These are phyloP conservation scores for Tetratostichococcus sp. DNA, from an alignment of 139 green algal genomes.

Conservation along the genomic window DNA sequence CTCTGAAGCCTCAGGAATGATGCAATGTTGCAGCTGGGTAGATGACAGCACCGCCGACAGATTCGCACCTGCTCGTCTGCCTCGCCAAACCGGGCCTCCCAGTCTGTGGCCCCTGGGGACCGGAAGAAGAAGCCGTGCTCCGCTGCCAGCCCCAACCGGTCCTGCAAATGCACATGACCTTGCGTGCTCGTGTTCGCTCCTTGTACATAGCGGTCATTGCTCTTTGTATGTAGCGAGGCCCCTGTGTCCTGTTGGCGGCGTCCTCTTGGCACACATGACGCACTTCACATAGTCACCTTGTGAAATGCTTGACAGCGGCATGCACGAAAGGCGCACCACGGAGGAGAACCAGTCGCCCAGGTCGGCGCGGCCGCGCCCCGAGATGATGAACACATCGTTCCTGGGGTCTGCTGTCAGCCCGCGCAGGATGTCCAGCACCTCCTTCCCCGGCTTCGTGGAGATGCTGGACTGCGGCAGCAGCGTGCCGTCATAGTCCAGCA, in stretches of 20 bases:
- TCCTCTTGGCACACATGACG: too few relatives aligned
- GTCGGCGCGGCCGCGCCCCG: slow-evolving; percentile 62
- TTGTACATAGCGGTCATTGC: too few relatives aligned
- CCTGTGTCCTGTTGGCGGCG: too few relatives aligned
- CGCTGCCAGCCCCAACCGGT: slow-evolving; percentile 77
- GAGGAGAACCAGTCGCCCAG: slow-evolving; percentile 82
- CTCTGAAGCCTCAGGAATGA: too few relatives aligned
- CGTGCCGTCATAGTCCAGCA: slow-evolving; percentile 98
- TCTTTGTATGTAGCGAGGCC: too few relatives aligned
- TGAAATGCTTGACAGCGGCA: too few relatives aligned
- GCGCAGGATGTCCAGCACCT: slow-evolving; percentile 60
- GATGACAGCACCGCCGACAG: too few relatives aligned
- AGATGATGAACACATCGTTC: slow-evolving; percentile 92
- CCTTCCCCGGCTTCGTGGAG: slow-evolving; percentile 36
- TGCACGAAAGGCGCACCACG: slow-evolving; percentile 47
- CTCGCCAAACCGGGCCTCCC: slow-evolving; percentile 27
- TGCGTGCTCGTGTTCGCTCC: too few relatives aligned
- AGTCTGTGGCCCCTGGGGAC: slow-evolving; percentile 18
- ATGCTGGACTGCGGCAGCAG: slow-evolving; percentile 67
- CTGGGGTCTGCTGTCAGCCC: slow-evolving; percentile 61
- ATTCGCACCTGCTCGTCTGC: slow-evolving; percentile 49
- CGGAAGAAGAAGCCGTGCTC: slow-evolving; percentile 92
- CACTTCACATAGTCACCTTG: too few relatives aligned
- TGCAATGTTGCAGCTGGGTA: too few relatives aligned
- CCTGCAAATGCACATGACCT: slow-evolving; percentile 27